Base-by-base conservation (phyloP, 768 basidiomycete species). In the Agaricus blazei region DNA sequence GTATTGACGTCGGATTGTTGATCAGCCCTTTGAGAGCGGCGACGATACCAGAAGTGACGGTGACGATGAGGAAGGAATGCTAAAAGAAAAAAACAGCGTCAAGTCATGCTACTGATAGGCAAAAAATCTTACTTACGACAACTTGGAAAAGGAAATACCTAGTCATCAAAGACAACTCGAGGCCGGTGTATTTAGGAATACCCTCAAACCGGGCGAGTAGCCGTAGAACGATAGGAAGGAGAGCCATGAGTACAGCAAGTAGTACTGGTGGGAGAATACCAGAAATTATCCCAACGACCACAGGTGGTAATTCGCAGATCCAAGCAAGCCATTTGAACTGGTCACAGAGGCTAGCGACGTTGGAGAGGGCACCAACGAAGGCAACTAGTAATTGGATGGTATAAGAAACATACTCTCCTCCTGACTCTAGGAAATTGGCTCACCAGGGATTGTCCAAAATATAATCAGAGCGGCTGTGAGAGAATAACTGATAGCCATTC, bases 31-130 rank as follows among this genome's bases (percentile, higher is more conserved):
- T 74, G 3, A 97, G 72, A 0, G 94, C 79, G 3, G 85, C 76
- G 54, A 93, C 75, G 59, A 99, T 80, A 52, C 96, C 96, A 2
- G 91, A 88, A 34, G 84, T 78, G 31, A 98, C 68, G 0, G 94
- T 90, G 34, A 97, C 85, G 62, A 97, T 82, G 43, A 98, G 74
- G 83, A 98, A 99, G 2, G 91, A 92, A 71, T 98, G 90, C 89
- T 97, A 70, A 23, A 37, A 44, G 46, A 12, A 38, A 51, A 34
- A 40, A 26, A 34, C 34, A 34, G n/a, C 52, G 52, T 51, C 14
- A 59, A 29, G 28, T 43, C 8, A n/a, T 2, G 36, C 3, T 19
- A 9, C 26, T 7, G 24, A 14, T 9, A 45, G 2, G 15, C 19
- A 19, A 36, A 47, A 51, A 2, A 23, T 9, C 44, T 36, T 3